phyloP scores from a whole-genome alignment of 2,329 filamentous ascomycete species.

The Stagonosporopsis rhizophila region DNA sequence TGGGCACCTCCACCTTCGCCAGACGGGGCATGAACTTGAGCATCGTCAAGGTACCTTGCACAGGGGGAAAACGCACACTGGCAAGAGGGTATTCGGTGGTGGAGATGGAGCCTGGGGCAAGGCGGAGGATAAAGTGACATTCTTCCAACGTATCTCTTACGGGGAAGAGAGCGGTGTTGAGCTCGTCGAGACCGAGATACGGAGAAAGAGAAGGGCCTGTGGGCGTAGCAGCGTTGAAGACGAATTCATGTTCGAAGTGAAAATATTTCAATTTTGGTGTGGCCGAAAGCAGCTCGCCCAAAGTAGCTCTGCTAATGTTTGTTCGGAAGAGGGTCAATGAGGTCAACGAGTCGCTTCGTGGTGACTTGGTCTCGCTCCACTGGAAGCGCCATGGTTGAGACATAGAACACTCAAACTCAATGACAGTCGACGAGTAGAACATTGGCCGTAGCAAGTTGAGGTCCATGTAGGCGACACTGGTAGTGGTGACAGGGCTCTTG shows the following conservation, averaged over 20 bases:
- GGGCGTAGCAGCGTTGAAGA: conserved; percentile 23
- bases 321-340: conserved; percentile 32
- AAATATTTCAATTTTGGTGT: conserved; percentile 30
- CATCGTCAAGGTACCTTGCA: conserved; percentile 32
- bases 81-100: conserved; percentile 24
- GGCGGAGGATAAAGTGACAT: conserved; percentile 25
- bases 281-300: conserved; percentile 29
- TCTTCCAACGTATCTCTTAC: conserved; percentile 28
- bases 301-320: conserved; percentile 29
- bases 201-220: conserved; percentile 18
- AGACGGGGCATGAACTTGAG: conserved; percentile 29
- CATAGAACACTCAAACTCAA: conserved; percentile 33
- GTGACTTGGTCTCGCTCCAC: conserved; percentile 26
- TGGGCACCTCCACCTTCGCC: conserved; percentile 25
- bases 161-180: conserved; percentile 29
- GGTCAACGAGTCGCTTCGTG: conserved; percentile 25
- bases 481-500: conserved; percentile 17
- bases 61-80: conserved; percentile 28
- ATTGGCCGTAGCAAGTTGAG: conserved; percentile 34
- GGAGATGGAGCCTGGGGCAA: conserved; percentile 30
- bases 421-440: conserved; percentile 29
- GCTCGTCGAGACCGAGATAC: conserved; percentile 29
- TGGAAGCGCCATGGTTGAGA: conserved; percentile 31
- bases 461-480: conserved; percentile 31
- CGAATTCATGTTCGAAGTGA: conserved; percentile 32